A percentile compares a stretch with the other conserved stretches of the same genome.
Evolutionary conservation across 225 moss, liverwort and hornwort genomes (phyloP).

Genomic region (Physcomitrellopsis africana): DNA sequence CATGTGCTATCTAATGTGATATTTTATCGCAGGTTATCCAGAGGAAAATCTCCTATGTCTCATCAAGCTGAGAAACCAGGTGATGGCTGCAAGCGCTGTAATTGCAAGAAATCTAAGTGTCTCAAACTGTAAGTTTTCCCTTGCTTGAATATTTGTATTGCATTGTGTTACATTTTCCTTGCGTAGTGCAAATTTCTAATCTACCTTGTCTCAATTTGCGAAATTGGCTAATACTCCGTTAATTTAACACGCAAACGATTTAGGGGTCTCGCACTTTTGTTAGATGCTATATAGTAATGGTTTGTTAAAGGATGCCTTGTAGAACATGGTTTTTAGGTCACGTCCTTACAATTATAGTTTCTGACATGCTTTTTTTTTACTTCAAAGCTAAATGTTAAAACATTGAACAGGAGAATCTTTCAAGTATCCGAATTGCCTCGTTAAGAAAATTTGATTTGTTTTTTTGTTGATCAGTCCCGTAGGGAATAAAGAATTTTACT

Average conservation of each 20-base stretch:
- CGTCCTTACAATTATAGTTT: too few relatives aligned
- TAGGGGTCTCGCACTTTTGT: too few relatives aligned
- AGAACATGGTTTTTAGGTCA: too few relatives aligned
- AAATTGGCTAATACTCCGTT: background rate
- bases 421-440: too few relatives aligned
- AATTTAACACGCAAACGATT: too few relatives aligned
- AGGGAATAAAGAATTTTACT: background rate
- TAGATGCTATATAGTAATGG: too few relatives aligned
- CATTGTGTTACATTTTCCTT: background rate
- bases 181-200: background rate
- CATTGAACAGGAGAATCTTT: too few relatives aligned
- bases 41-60: conserved; percentile 60
- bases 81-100: conserved; percentile 84
- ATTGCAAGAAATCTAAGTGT: conserved; percentile 89
- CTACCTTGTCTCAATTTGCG: background rate
- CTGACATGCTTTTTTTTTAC: too few relatives aligned
- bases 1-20: background rate
- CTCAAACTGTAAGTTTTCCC: conserved; percentile 64
- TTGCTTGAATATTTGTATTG: background rate
- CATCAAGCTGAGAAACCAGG: conserved; percentile 62
- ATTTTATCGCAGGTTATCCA: conserved; percentile 18
- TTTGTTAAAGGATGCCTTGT: too few relatives aligned
- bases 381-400: too few relatives aligned
- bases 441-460: too few relatives aligned
- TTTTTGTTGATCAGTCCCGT: too few relatives aligned